Evolutionary conservation across 2,329 filamentous ascomycete species (phyloP), one percentile per base, ranked within the genome.

Genomic region (Aspergillus latus): DNA sequence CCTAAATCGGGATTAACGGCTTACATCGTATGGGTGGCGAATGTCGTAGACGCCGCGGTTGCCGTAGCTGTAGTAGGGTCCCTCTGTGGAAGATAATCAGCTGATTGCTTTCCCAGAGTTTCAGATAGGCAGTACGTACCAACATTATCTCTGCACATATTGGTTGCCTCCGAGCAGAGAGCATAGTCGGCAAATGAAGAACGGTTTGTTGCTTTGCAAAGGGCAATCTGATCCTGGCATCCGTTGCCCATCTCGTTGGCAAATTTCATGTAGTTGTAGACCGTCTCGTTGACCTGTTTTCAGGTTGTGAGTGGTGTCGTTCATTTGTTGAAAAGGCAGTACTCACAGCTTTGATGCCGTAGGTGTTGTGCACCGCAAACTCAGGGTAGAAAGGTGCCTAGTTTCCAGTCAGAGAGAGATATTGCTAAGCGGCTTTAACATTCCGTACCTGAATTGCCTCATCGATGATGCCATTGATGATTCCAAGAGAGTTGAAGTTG

Each of bases 181-280:
- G 76, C 68, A 47, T 72, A 68, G 52, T 75, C 75, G 21, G 83
- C 73, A 21, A 85, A 66, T 5, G 85, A 86, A 13, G 70, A 68
- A 30, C 82, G 81, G 64, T 90, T 86, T 7, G 81, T 84, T 6
- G 80, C 75, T 28, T 78, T 79, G 66, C 91, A 89, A 66, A 84
- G 86, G 1, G 84, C 84, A 48, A 90, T 83, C 72, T 90, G 86
- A 59, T 86, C 74, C 40, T 80, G 73, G 60, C 82, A 84, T 21
- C 81, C 82, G 53, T 70, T 86, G 26, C 86, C 86, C 82, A 81
- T 91, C 71, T 71, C 70, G 52, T 77, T 75, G n/a, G 81, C 80
- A 44, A 83, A 82, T 57, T 81, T 83, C 70, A 82, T 82, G 62
- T 82, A 84, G 54, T 80, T 77, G 67, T 85, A 84, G 4, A 84